Evolutionary conservation across 2,329 filamentous ascomycete genomes (phyloP).

Genomic region (Talaromyces sp.): DNA sequence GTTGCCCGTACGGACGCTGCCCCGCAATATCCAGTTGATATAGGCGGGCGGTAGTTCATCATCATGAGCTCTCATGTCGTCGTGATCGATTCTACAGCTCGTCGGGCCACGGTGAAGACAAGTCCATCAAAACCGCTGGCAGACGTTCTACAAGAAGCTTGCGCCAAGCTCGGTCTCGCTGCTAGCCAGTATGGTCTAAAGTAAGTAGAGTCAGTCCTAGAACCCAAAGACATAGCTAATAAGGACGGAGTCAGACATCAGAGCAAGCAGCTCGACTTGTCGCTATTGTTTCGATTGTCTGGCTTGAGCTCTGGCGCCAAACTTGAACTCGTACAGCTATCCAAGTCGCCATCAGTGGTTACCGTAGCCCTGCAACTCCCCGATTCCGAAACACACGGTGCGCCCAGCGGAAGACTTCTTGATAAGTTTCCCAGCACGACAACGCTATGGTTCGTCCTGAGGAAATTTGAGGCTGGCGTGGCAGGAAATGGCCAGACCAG

Average conservation of each 20-base stretch:
- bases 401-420: constrained; percentile 62
- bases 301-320: constrained; percentile 81
- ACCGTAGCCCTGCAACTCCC: constrained; percentile 85
- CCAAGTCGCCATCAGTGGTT: constrained; percentile 77
- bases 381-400: constrained; percentile 58
- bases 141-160: constrained; percentile 83
- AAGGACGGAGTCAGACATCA: constrained; percentile 54
- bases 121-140: constrained; percentile 72
- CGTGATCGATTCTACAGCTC: constrained; percentile 74
- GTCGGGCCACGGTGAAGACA: constrained; percentile 75
- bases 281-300: constrained; percentile 74
- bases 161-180: constrained; percentile 68
- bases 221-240: constrained; percentile 6
- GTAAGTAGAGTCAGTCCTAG: constrained; percentile 41
- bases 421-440: constrained; percentile 86
- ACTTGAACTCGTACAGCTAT: constrained; percentile 82
- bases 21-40: constrained; percentile 15
- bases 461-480: constrained; percentile 78
- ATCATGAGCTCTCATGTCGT: constrained; percentile 82
- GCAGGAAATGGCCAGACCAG: constrained; percentile 55
- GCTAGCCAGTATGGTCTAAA: constrained; percentile 74
- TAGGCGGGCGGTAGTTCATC: constrained; percentile 9
- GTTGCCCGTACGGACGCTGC: constrained; percentile 4
- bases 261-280: constrained; percentile 80
- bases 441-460: constrained; percentile 80